Conservation (phyloP, 2,329 filamentous ascomycete genomes). For the Sporothrix brunneoviolacea region DNA sequence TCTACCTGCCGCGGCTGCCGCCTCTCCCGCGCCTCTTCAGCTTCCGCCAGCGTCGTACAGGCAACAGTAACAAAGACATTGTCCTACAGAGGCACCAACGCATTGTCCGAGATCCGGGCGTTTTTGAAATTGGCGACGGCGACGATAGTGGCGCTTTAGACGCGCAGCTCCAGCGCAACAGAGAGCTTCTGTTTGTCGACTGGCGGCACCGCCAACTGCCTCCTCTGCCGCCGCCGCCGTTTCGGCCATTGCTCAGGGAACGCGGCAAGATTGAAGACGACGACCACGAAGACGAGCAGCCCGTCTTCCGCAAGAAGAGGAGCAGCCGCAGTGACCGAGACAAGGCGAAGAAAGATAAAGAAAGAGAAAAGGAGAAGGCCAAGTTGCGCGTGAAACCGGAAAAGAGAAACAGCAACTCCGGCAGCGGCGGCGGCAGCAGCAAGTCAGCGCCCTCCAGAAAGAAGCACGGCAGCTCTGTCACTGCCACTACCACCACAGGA, state of each 20-base stretch:
- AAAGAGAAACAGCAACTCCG: not conserved
- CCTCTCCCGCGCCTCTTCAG: constrained; percentile 19
- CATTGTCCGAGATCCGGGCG: not conserved
- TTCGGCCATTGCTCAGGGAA: constrained; percentile 6
- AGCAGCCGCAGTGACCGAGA: constrained; percentile 8
- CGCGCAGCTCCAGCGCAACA: constrained; percentile 1
- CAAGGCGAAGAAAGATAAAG: not conserved
- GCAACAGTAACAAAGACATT: constrained; percentile 1
- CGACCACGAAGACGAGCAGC: not conserved
- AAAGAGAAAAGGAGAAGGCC: constrained; percentile 1
- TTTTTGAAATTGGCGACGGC: constrained; percentile 15
- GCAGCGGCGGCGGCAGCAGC: not conserved
- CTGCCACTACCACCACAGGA: not conserved
- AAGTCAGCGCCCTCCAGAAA: not conserved
- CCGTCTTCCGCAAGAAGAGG: not conserved
- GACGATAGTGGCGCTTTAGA: constrained; percentile 6
- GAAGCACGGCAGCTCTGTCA: not conserved
- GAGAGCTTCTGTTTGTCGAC: constrained; percentile 2
- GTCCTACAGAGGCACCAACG: constrained; percentile 3
- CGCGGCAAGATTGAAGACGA: constrained; percentile 7
- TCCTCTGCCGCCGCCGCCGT: constrained; percentile 12
- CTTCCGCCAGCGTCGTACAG: constrained; percentile 20
- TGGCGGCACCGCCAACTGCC: constrained; percentile 18
- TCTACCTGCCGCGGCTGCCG: constrained; percentile 36
- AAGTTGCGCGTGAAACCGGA: not conserved